phyloP scores from a whole-genome alignment of 2,329 filamentous ascomycete genomes.

The Fusarium nisikadoi region DNA sequence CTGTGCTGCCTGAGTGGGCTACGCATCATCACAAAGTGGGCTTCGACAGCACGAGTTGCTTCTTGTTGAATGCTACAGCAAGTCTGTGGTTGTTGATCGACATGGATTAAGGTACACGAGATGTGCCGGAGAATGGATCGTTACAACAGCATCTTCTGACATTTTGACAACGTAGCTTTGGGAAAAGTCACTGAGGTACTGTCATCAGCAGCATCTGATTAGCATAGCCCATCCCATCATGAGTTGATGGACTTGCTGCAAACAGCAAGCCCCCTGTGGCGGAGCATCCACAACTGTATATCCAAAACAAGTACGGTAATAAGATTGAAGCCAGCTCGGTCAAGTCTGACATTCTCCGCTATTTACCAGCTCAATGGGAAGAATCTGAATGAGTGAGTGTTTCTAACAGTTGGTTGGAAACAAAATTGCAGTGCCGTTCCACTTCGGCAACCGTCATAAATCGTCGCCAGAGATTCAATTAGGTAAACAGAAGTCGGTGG shows the following conservation, averaged over 20 bases:
- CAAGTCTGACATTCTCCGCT: constrained; percentile 18
- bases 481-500: constrained; percentile 4
- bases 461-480: constrained; percentile 8
- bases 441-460: not conserved
- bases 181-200: not conserved
- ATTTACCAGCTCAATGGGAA: constrained; percentile 15
- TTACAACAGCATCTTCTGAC: constrained; percentile 12
- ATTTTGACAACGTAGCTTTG: constrained; percentile 4
- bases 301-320: constrained; percentile 19
- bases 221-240: constrained; percentile 15
- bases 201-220: constrained; percentile 8
- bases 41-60: not conserved
- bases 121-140: constrained; percentile 17
- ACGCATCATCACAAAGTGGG: not conserved
- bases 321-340: constrained; percentile 8
- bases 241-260: not conserved
- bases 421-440: constrained; percentile 22
- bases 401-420: not conserved
- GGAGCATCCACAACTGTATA: constrained; percentile 24
- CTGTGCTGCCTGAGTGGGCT: not conserved
- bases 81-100: not conserved
- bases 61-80: not conserved
- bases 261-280: constrained; percentile 23
- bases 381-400: constrained; percentile 16
- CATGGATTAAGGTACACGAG: constrained; percentile 21